Evolutionary conservation across 495 filamentous ascomycete genomes (phyloP).

Genomic region (Aspergillus indologenus): DNA sequence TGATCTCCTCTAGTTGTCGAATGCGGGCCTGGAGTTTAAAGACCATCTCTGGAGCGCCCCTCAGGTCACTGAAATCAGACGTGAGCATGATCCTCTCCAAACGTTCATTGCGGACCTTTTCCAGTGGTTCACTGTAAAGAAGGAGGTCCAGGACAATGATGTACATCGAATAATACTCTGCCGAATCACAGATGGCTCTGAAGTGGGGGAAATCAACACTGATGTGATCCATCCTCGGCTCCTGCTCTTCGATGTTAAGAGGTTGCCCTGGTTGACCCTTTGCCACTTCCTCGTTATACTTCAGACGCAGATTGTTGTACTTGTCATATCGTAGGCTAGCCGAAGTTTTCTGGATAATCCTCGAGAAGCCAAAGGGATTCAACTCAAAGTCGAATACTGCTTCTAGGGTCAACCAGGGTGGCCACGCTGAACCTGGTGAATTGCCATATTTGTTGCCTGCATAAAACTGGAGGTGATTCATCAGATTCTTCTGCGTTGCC

Average conservation of each 20-base stretch:
- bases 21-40: constrained; percentile 86
- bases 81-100: constrained; percentile 98
- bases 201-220: constrained; percentile 95
- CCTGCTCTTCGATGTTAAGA: constrained; percentile 43
- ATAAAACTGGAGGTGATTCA: constrained; percentile 83
- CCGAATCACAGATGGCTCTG: constrained; percentile 88
- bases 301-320: constrained; percentile 93
- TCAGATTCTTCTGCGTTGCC: constrained; percentile 84
- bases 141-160: constrained; percentile 94
- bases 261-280: constrained; percentile 48
- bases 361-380: constrained; percentile 91
- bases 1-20: constrained; percentile 93
- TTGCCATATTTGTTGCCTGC: constrained; percentile 91
- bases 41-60: constrained; percentile 92
- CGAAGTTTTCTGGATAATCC: constrained; percentile 92
- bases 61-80: constrained; percentile 98
- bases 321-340: constrained; percentile 94
- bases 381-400: constrained; percentile 95
- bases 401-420: constrained; percentile 96
- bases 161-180: constrained; percentile 95
- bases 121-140: constrained; percentile 90
- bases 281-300: constrained; percentile 93
- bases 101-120: constrained; percentile 90
- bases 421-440: constrained; percentile 81
- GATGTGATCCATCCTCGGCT: constrained; percentile 86